Base-by-base conservation (phyloP, 495 filamentous ascomycete genomes). In the Penicillium lividum region DNA sequence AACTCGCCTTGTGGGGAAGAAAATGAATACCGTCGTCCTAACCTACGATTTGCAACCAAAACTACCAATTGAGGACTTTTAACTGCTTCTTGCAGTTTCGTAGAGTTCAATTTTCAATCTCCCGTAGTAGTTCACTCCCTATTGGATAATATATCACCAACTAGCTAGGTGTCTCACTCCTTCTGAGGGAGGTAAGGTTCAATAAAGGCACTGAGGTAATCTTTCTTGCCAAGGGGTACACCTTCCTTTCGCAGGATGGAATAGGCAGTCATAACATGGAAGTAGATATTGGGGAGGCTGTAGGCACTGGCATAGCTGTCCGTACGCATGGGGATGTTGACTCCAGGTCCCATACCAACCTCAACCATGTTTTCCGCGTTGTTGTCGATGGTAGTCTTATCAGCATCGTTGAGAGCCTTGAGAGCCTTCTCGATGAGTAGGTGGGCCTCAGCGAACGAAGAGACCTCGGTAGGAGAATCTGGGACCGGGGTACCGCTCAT, bases 231-330 rank as follows among this genome's bases (percentile, higher is more conserved):
- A 13, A 89, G 10, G 2, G 75, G 72, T 38, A 85, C 84, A 7
- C 85, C 85, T 63, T 83, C 73, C 47, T 66, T 69, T 29, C 84
- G 67, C 53, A 88, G 59, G 57, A 89, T 81, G 10, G 58, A 68
- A 69, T 89, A 87, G 27, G 82, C 70, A 8, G 74, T 84, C 2
- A 62, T 69, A 33, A 82, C 33, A 69, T 88, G 86, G 67, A 89
- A 88, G 59, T 72, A 82, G 56, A 86, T 74, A 59, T 87, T 84
- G 36, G 85, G 81, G 13, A 80, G 2, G 8, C 70, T 67, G 58
- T 71, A 82, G 4, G 66, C 62, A 18, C 58, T 34, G 22, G 78
- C 56, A 63, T 81, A 82, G 0, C 42, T 43, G 28, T 58, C 51
- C 2, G 57, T 51, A 11, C 63, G 63, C 48, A 71, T 63, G 2